Conservation (phyloP, 306 rosid genomes). For the Lupinus albus region DNA sequence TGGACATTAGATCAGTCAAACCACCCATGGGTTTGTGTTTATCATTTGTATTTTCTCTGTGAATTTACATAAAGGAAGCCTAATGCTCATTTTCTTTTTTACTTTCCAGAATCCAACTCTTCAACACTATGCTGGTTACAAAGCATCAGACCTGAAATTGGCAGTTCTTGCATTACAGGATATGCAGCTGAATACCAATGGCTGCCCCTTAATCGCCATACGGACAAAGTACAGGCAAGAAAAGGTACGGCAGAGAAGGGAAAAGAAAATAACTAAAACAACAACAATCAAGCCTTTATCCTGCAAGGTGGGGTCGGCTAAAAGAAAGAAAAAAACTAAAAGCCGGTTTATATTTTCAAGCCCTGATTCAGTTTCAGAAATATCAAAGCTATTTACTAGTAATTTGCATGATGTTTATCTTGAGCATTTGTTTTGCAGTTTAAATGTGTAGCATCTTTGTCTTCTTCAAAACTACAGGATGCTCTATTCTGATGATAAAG, state of each 20-base stretch:
- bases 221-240: slow-evolving; percentile 77
- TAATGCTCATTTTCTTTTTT: slow-evolving; percentile 26
- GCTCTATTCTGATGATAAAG: slow-evolving; percentile 57
- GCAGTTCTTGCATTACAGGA: slow-evolving; percentile 78
- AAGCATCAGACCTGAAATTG: slow-evolving; percentile 70
- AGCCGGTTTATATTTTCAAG: slow-evolving; percentile 1
- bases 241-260: slow-evolving; percentile 49
- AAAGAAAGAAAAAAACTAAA: too few species aligned
- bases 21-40: slow-evolving; percentile 90
- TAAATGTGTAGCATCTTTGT: slow-evolving; percentile 68
- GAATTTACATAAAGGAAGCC: slow-evolving; percentile 19
- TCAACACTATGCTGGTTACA: slow-evolving; percentile 69
- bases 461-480: slow-evolving; percentile 67
- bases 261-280: too few species aligned
- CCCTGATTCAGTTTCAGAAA: not conserved
- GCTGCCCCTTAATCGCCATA: slow-evolving; percentile 67
- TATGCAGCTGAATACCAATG: slow-evolving; percentile 65
- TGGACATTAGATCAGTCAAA: slow-evolving; percentile 85
- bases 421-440: slow-evolving; percentile 53
- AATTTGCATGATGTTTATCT: slow-evolving; percentile 28
- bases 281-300: too few species aligned
- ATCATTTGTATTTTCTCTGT: slow-evolving; percentile 17
- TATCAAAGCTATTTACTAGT: not conserved
- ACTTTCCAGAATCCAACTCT: slow-evolving; percentile 79
- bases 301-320: too few species aligned